Evolutionary conservation across 2,329 filamentous ascomycete genomes (phyloP).

Genomic region (Colletotrichum zoysiae): DNA sequence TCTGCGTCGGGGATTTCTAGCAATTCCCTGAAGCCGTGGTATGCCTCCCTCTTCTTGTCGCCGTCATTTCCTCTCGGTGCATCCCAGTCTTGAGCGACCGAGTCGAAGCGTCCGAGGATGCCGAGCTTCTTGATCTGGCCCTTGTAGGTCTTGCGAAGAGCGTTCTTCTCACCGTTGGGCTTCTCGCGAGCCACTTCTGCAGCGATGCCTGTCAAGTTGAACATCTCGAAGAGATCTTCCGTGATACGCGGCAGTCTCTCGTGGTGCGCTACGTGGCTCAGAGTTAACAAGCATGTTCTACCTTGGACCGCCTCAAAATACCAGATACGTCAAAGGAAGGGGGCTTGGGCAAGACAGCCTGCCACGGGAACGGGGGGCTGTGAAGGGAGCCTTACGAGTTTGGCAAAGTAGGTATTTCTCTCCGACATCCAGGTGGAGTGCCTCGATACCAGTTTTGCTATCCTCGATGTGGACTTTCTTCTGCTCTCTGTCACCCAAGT

Average conservation of each 20-base stretch:
- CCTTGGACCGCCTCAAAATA: conserved; percentile 44
- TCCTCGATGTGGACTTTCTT: conserved; percentile 75
- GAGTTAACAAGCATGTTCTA: conserved; percentile 58
- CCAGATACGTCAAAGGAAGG: conserved; percentile 20
- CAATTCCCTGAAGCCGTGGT: conserved; percentile 66
- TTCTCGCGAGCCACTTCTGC: conserved; percentile 73
- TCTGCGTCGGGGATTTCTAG: conserved; percentile 60
- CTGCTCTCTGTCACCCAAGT: conserved; percentile 66
- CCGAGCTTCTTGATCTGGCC: conserved; percentile 75
- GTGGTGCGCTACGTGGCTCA: conserved; percentile 61
- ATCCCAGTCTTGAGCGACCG: conserved; percentile 61
- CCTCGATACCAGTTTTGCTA: conserved; percentile 71
- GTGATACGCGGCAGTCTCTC: conserved; percentile 62
- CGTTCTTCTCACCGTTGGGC: conserved; percentile 76
- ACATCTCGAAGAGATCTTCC: conserved; percentile 71
- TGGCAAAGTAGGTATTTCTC: conserved; percentile 76
- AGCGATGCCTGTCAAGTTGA: conserved; percentile 67
- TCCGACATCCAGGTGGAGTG: conserved; percentile 75
- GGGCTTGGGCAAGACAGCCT: conserved; percentile 32
- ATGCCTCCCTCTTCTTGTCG: conserved; percentile 62
- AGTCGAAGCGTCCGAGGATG: conserved; percentile 72
- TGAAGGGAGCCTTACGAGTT: conserved; percentile 73
- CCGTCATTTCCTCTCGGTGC: conserved; percentile 58
- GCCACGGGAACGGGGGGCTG: conserved; percentile 42
- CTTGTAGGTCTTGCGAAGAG: conserved; percentile 76